phyloP scores from a whole-genome alignment of 192 early-diverging fungal species.

The Allomyces macrogynus region DNA sequence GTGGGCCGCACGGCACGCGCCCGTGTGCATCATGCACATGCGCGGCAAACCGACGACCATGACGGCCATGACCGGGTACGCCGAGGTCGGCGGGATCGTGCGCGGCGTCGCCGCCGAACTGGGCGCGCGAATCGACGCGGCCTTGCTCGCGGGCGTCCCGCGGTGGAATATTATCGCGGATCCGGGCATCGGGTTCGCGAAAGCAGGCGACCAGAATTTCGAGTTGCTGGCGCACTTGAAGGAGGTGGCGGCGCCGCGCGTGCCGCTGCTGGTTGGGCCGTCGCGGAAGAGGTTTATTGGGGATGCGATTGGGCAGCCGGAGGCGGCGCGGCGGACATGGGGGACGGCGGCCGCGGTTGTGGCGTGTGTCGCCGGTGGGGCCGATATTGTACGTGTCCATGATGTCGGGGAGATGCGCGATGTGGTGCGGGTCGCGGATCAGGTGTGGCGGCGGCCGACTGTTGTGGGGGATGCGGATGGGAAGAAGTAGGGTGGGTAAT shows the following conservation, averaged over 20 bases:
- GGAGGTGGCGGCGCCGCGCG: constrained; percentile 15
- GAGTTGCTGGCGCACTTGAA: constrained; percentile 55
- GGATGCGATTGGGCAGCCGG: constrained; percentile 32
- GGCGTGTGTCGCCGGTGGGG: constrained; percentile 60
- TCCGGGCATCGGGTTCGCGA: constrained; percentile 95
- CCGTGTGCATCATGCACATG: constrained; percentile 94
- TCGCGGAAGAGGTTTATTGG: constrained; percentile 88
- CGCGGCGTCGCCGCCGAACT: constrained; percentile 48
- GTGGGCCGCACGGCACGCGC: constrained; percentile 55
- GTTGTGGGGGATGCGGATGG: too few species aligned
- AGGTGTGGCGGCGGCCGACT: constrained; percentile 14
- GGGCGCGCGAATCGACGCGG: constrained; percentile 36
- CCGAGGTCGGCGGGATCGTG: constrained; percentile 45
- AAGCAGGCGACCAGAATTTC: constrained; percentile 68
- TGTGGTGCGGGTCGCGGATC: constrained; percentile 65
- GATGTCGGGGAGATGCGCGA: constrained; percentile 88
- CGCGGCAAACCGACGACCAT: constrained; percentile 83
- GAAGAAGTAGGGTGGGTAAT: too few species aligned
- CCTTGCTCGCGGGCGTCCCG: constrained; percentile 61
- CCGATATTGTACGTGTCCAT: constrained; percentile 73
- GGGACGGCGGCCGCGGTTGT: constrained; percentile 80
- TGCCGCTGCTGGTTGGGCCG: constrained; percentile 80
- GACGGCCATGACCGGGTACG: constrained; percentile 48
- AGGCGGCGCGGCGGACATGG: constrained; percentile 52
- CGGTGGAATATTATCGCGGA: constrained; percentile 96